Evolutionary conservation across 2,329 filamentous ascomycete genomes (phyloP), one percentile per base, ranked within the genome.

Genomic region (Zalaria sp.): DNA sequence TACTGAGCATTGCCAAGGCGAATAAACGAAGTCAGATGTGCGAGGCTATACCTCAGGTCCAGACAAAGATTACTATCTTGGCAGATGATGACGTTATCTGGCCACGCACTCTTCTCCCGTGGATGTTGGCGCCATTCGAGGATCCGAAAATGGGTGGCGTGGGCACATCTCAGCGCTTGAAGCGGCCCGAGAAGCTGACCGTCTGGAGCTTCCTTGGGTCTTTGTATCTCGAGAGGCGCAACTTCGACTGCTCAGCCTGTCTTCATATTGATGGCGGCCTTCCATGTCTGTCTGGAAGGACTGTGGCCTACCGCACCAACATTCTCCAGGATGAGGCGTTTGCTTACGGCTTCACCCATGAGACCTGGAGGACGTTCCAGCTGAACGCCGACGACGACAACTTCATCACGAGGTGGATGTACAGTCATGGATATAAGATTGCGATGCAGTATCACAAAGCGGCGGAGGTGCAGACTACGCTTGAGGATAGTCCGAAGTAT

Each of bases 371-470:
- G 63, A 79, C 81, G 53, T 93, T 82, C 64, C 88, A 88, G 55
- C 73, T 96, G 46, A 95, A 95, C 57, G 87, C 89, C 26, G 89
- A 96, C 62, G 89, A 96, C 61, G 89, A 96, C 70, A 96, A 96
- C 65, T 96, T 95, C 65, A 85, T 96, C 53, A 95, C 89, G 5
- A 80, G 89, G 44, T 96, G 89, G 89, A 74, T 96, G 55, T 88
- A 95, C 51, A 83, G 79, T 49, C 82, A 94, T 65, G 75, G 81
- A 51, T 93, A 86, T 84, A 86, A 93, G 66, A 95, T 88, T 25
- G 89, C 84, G 71, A 83, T 95, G 61, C 89, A 96, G 66, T 94
- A 94, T 65, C 81, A 94, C 60, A 77, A 74, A 38, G 85, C 93
- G 57, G 93, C 85, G 54, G 84, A 93, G 63, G 81, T 96, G 46